Conservation (phyloP, 805 yeast genomes). For the Starmerella floris region DNA sequence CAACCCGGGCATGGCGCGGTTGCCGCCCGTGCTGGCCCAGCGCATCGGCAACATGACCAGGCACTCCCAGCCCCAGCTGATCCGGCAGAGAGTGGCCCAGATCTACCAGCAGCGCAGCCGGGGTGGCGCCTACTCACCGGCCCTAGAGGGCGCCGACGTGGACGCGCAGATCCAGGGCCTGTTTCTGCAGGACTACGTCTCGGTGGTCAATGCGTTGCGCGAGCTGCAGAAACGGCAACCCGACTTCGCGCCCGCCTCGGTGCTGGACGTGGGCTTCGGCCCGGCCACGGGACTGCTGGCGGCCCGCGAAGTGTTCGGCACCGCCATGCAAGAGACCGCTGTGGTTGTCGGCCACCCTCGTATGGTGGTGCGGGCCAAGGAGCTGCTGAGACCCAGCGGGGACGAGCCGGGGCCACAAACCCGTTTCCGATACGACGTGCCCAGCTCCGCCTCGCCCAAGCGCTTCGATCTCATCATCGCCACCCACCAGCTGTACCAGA, state of each 20-base stretch:
- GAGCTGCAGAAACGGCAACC: conserved; percentile 49
- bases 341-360: conserved; percentile 56
- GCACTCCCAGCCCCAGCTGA: conserved; percentile 45
- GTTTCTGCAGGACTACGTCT: conserved; percentile 69
- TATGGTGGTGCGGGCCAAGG: conserved; percentile 71
- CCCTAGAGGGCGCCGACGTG: conserved; percentile 30
- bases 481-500: conserved; percentile 58
- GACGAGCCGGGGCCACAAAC: conserved; percentile 24
- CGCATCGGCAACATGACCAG: conserved; percentile 53
- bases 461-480: conserved; percentile 73
- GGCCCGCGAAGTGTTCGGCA: conserved; percentile 65
- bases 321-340: conserved; percentile 53
- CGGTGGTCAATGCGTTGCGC: conserved; percentile 46
- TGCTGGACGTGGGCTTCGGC: conserved; percentile 75
- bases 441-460: conserved; percentile 31
- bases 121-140: conserved; percentile 41
- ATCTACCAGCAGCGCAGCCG: conserved; percentile 40
- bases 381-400: conserved; percentile 44
- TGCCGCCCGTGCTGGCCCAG: conserved; percentile 46
- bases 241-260: conserved; percentile 46
- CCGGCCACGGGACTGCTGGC: conserved; percentile 90
- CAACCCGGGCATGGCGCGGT: conserved; percentile 34
- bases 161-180: conserved; percentile 73
- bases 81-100: conserved; percentile 50
- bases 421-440: conserved; percentile 41